Base-by-base conservation (phyloP, 2,329 filamentous ascomycete genomes). In the Emericellopsis cladophorae region DNA sequence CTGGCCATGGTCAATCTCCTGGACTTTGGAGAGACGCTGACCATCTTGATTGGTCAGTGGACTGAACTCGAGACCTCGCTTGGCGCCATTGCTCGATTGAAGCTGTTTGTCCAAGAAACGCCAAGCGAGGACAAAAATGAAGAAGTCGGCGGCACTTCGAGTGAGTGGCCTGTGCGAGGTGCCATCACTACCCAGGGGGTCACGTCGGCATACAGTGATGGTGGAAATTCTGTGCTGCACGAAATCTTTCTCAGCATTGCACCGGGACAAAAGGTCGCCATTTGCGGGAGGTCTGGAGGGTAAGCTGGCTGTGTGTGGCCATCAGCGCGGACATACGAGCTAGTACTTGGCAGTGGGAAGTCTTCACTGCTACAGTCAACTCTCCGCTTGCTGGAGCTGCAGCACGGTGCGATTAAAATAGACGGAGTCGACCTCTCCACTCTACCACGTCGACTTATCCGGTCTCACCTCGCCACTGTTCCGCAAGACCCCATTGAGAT, bases 401-500 rank as follows among this genome's bases (percentile, higher is more conserved):
- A 55, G 2, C 40, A 52, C 0, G 49, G 45, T 3, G 4, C 26
- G 9, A 62, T 70, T 26, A 42, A 45, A 0, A 64, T 73, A 36
- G 69, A 74, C 46, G 56, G 47, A 21, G 40, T 65, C 0, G 53
- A 60, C 2, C 55, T 67, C 4, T 31, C 51, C 31, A 45, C 44
- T 2, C 51, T 74, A 12, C 48, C 64, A 35, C 61, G 65, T 4
- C 22, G 54, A 2, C 46, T 51, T 1, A 54, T 74, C 1, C 65
- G 70, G 4, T 51, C 60, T 16, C 61, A 59, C 7, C 52, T 75
- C 33, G 66, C 68, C 36, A 62, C 64, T 14, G 49, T 75, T 2
- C 65, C 72, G 0, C 72, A 76, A 50, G 68, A 75, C 8, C 52
- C 67, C 0, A 60, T 68, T 9, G 66, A 73, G 47, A 51, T 73